Evolutionary conservation across 306 rosid genomes (phyloP).

Genomic region (Gastrolobium bilobum): DNA sequence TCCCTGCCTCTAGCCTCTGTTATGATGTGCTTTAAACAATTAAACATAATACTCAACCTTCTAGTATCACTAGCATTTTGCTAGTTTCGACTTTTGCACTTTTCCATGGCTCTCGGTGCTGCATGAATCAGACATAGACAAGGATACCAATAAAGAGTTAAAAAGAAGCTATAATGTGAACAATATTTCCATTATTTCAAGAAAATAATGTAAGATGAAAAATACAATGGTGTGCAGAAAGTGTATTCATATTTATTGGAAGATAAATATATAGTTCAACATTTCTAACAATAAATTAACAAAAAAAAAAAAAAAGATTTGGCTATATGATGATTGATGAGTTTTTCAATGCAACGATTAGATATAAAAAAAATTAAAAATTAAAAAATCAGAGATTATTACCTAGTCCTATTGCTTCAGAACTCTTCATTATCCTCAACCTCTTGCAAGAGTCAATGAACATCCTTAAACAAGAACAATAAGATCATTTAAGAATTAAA

Average conservation of each 20-base stretch:
- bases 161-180: background rate
- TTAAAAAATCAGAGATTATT: slow-evolving; percentile 21
- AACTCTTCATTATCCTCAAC: slow-evolving; percentile 95
- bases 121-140: slow-evolving; percentile 45
- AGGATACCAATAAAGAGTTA: background rate
- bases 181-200: slow-evolving; percentile 7
- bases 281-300: too few relatives aligned
- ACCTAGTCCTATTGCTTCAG: slow-evolving; percentile 96
- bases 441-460: slow-evolving; percentile 85
- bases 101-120: slow-evolving; percentile 96
- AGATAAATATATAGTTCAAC: background rate
- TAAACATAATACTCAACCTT: slow-evolving; percentile 44
- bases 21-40: background rate
- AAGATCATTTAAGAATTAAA: slow-evolving; percentile 27
- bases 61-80: slow-evolving; percentile 25
- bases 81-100: slow-evolving; percentile 74
- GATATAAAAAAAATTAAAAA: slow-evolving; percentile 29
- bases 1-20: slow-evolving; percentile 17
- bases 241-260: background rate
- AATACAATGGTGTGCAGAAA: background rate
- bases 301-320: background rate
- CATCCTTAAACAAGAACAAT: slow-evolving; percentile 71
- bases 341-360: background rate
- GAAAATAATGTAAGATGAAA: background rate
- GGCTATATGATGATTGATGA: background rate